Base-by-base conservation (phyloP, 495 filamentous ascomycete genomes). In the Baudoinia panamericana region DNA sequence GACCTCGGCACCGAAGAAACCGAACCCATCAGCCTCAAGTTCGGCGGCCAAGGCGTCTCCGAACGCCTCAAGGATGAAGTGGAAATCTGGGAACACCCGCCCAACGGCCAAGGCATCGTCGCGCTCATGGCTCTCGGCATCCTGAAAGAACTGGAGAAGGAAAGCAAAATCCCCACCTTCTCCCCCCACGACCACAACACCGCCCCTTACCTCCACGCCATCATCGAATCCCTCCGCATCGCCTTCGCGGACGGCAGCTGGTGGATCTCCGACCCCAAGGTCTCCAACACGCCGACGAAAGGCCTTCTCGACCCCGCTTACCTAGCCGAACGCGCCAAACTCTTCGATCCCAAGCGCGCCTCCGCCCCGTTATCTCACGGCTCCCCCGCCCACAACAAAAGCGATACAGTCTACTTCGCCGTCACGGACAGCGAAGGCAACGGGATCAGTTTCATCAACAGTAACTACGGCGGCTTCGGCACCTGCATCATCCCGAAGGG, bases 101-200 rank as follows among this genome's bases (percentile, higher is more conserved):
- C 90, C n/a, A 96, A 95, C 62, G 87, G 92, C 0, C 90, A 97
- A 59, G 90, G 90, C 9, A 80, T 97, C 46, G 85, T 96, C 0
- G 92, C 90, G 4, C 68, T 96, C 27, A 92, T 96, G 75, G 80
- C 90, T 1, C 67, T 97, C 0, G 90, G 92, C 2, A 88, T 96
- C 46, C 65, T 97, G 30, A 76, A 93, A 53, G 73, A 82, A 51
- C 70, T 97, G 4, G 83, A 93, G 60, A 67, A 70, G n/a, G 57
- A 57, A 8, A 75, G 75, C 27, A 72, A 73, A 43, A 82, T 93
- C 53, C 75, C 75, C 6, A 68, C 60, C n/a, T 93, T 84, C 60
- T 60, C 46, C 0, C 55, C 70, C 20, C 54, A 59, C 0, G 80
- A 93, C 53, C 83, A 88, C 65, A 92, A 93, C 66, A 74, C 69